Base-by-base conservation (phyloP, 164 flowering plant species). In the Chimonanthus salicifolius region DNA sequence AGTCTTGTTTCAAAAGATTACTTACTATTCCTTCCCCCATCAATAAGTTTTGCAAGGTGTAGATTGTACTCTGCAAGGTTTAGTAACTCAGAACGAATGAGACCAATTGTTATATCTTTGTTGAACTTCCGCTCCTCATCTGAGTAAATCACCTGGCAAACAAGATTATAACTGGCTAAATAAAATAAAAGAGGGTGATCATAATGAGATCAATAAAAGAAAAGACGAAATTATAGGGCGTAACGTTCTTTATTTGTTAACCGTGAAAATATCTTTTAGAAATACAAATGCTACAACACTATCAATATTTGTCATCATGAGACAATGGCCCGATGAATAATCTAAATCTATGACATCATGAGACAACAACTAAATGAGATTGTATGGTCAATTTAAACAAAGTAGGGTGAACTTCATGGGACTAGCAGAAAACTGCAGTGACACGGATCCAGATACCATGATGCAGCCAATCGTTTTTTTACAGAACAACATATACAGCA, bases 1-100 rank as follows among this genome's bases (percentile, higher is more conserved):
- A 66, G 8, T 44, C 7, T 11, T 16, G 46, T 66, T 45, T 67
- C 45, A 6, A 4, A 13, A 51, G 33, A 33, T 9, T 45, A 83
- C 94, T 74, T 87, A 94, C 98, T 94, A 68, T 96, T 94, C 81
- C 96, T 86, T 75, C 99, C 99, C 9, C 90, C 93, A 77, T 96
- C 99, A 85, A 96, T 80, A 77, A 91, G 91, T 78, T 96, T 96
- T 48, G 98, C 94, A 91, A 96, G 85, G 69, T 96, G 97, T 72
- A 94, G 83, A 81, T 88, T 89, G 81, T 94, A 94, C 82, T 94
- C 99, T 1, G 96, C 92, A 68, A 96, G 93, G 78, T 89, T 92
- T 21, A 96, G 83, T 74, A 96, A 72, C 78, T 87, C 97, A 64
- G 88, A 86, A 49, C 85, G 89, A 66, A 96, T 91, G 63, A 96